Evolutionary conservation across 495 filamentous ascomycete genomes (phyloP), one percentile per base, ranked within the genome.

Genomic region (Penicillium fimorum): DNA sequence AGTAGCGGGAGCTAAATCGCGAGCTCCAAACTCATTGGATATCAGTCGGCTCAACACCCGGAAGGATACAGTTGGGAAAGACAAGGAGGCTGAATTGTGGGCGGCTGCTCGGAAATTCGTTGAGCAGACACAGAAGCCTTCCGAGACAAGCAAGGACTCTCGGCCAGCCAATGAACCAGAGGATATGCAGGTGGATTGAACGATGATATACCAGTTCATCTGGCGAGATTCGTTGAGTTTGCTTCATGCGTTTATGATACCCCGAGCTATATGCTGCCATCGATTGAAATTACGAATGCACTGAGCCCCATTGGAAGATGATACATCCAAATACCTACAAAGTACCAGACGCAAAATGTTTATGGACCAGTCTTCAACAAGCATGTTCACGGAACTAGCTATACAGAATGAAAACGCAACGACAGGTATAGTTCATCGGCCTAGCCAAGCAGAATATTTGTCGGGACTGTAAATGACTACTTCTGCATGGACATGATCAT

Each of bases 21-120:
- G 51, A 3, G 47, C 63, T 20, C 47, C 67, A 15, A 72, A 74
- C 47, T 70, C 71, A 17, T 71, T 93, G 44, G 91, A 96, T 69
- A 83, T 94, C 13, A 90, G 91, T 48, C 87, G 85, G 83, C 73
- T 96, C 64, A 96, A 96, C 63, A 88, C 87, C 70, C 82, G 89
- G 55, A 87, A 86, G 56, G 85, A 87, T 59, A 85, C 84, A 30
- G 85, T 92, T 15, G 88, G 85, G 41, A 85, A 82, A 63, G 85
- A 88, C 55, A 90, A 88, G 79, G 89, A 94, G 67, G 80, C 80
- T 12, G 90, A 94, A 73, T 64, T 94, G 49, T 89, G 90, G 88
- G 75, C 75, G 51, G 80, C 83, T 54, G 84, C 86, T 32, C 70
- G 74, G 35, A 63, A 60, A 27, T 72, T 85, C 60, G 60, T 84